Evolutionary conservation across 257 asterid genomes (phyloP).

Genomic region (Penstemon eatonii): DNA sequence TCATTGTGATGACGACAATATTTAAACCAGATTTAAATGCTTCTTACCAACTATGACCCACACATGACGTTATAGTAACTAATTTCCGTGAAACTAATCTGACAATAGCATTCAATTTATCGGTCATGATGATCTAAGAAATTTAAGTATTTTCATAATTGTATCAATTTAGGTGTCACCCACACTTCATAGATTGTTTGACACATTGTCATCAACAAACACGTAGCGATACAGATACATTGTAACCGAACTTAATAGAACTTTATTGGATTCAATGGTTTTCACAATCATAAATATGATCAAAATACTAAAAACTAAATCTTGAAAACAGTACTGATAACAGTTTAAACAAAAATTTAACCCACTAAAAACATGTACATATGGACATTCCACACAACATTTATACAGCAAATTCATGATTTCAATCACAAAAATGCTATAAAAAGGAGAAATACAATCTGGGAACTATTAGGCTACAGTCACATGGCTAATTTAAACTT

Average conservation of each 20-base stretch:
- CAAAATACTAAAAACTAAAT: constrained; percentile 4
- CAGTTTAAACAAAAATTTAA: not conserved
- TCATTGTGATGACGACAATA: too few relatives aligned
- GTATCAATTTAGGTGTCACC: not conserved
- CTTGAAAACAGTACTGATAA: not conserved
- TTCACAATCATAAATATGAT: constrained; percentile 14
- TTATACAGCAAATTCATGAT: constrained; percentile 6
- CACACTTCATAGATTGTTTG: constrained; percentile 4
- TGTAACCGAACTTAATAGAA: constrained; percentile 14
- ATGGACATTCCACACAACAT: not conserved
- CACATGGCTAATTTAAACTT: constrained; percentile 5
- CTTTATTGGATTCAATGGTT: constrained; percentile 6
- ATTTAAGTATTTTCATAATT: constrained; percentile 1
- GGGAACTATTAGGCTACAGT: constrained; percentile 1
- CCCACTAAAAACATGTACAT: not conserved
- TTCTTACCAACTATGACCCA: too few relatives aligned
- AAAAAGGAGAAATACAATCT: not conserved
- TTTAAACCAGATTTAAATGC: too few relatives aligned
- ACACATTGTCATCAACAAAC: constrained; percentile 2
- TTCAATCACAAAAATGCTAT: not conserved
- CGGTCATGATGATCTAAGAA: not conserved
- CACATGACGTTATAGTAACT: too few relatives aligned
- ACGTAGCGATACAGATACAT: constrained; percentile 2
- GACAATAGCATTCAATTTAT: constrained; percentile 19
- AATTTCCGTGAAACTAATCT: not conserved